Conservation (phyloP, 805 yeast species). For the Teunomyces stri region DNA sequence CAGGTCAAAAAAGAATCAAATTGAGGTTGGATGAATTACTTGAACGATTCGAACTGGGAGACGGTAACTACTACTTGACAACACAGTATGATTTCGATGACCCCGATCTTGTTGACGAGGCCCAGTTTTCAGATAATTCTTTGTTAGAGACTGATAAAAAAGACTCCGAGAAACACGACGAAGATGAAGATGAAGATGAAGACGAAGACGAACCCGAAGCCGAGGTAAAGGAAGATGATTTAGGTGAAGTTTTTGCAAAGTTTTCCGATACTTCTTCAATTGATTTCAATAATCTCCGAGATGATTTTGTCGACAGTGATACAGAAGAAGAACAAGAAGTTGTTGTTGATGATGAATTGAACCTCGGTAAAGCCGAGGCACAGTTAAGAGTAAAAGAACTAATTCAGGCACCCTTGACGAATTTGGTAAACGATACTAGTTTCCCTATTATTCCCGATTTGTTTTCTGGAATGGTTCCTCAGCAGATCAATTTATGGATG, state of each 20-base stretch:
- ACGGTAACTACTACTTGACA: constrained; percentile 55
- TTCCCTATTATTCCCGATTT: constrained; percentile 44
- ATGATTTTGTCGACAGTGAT: constrained; percentile 45
- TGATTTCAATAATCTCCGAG: constrained; percentile 44
- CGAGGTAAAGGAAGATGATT: constrained; percentile 10
- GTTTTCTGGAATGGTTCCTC: constrained; percentile 50
- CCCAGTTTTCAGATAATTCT: constrained; percentile 11
- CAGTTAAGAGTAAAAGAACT: constrained; percentile 44
- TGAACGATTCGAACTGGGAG: constrained; percentile 38
- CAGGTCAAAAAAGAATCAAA: constrained; percentile 52
- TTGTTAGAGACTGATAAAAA: not conserved
- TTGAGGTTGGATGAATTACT: constrained; percentile 53
- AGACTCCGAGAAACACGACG: constrained; percentile 9
- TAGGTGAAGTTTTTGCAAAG: constrained; percentile 16
- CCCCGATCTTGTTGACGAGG: constrained; percentile 8
- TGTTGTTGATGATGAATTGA: constrained; percentile 19
- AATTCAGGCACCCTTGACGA: constrained; percentile 61
- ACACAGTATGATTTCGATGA: constrained; percentile 52
- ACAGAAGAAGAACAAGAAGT: constrained; percentile 19
- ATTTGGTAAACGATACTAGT: constrained; percentile 21
- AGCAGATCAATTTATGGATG: constrained; percentile 75
- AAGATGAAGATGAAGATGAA: constrained; percentile 15
- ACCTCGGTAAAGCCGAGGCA: constrained; percentile 31
- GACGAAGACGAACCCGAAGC: constrained; percentile 7
- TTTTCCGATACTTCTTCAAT: constrained; percentile 39